Percentiles rank a stretch among this genome's conserved stretches.
phyloP scores from a whole-genome alignment of 345 rosid genomes.

The Citrus reticulata region DNA sequence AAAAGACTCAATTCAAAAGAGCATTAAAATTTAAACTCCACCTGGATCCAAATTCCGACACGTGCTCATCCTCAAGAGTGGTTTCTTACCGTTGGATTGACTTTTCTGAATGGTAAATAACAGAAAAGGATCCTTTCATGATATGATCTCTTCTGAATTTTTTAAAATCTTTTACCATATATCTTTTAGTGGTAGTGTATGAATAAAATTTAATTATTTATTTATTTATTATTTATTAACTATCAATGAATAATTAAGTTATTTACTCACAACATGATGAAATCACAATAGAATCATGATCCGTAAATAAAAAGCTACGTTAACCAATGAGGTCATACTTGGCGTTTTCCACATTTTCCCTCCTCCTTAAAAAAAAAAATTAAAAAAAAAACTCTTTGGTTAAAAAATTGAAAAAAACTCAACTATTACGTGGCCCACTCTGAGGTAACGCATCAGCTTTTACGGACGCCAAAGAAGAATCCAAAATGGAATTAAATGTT shows the following conservation, averaged over 20 bases:
- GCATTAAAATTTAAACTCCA: no score
- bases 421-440: background rate
- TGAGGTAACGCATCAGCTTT: background rate
- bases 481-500: constrained; percentile 16
- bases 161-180: rapidly evolving
- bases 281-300: rapidly evolving
- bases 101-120: no score
- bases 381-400: background rate
- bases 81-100: background rate
- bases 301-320: background rate
- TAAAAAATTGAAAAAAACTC: no score
- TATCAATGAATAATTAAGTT: no score
- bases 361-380: background rate
- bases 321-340: background rate
- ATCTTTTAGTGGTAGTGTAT: rapidly evolving
- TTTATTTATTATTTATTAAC: no score
- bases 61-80: no score
- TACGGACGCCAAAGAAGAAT: constrained; percentile 13
- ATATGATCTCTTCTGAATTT: rapidly evolving
- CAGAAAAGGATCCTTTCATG: rapidly evolving
- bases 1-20: no score
- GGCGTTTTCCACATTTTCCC: background rate
- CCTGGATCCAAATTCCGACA: no score
- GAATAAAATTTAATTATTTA: rapidly evolving
- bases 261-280: no score